Percentiles rank a stretch among this genome's conserved stretches.
Conservation (phyloP, 2,329 filamentous ascomycete species). For the Cytospora mali region DNA sequence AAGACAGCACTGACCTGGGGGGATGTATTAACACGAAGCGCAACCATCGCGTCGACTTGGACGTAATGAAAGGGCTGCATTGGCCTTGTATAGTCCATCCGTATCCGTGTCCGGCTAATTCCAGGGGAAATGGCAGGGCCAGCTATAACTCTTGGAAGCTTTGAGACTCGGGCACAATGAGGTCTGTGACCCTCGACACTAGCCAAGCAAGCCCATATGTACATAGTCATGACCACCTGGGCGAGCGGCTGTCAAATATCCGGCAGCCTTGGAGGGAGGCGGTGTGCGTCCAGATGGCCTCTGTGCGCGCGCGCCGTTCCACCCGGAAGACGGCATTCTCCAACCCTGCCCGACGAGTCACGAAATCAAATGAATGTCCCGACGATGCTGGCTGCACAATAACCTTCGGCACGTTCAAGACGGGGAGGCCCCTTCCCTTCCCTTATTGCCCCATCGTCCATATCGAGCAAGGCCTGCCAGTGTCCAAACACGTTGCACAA, state of each 20-base stretch:
- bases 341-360: not conserved
- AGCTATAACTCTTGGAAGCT: too few relatives aligned
- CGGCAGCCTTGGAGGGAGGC: not conserved
- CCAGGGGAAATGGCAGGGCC: not conserved
- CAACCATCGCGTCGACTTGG: not conserved
- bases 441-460: too few relatives aligned
- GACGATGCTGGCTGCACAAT: too few relatives aligned
- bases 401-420: not conserved
- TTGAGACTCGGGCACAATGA: too few relatives aligned
- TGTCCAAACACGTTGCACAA: constrained; percentile 11
- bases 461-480: not conserved
- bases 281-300: not conserved
- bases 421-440: not conserved
- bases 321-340: not conserved
- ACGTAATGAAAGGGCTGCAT: not conserved
- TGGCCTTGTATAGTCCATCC: not conserved
- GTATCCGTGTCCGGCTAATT: not conserved
- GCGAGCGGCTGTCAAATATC: not conserved
- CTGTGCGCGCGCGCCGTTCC: not conserved
- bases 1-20: not conserved
- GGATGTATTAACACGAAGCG: not conserved
- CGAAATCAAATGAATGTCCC: too few relatives aligned
- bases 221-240: not conserved
- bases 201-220: too few relatives aligned
- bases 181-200: too few relatives aligned